A percentile compares a stretch with the other conserved stretches of the same genome.
phyloP scores from a whole-genome alignment of 306 rosid species.

The Trifolium pratense region DNA sequence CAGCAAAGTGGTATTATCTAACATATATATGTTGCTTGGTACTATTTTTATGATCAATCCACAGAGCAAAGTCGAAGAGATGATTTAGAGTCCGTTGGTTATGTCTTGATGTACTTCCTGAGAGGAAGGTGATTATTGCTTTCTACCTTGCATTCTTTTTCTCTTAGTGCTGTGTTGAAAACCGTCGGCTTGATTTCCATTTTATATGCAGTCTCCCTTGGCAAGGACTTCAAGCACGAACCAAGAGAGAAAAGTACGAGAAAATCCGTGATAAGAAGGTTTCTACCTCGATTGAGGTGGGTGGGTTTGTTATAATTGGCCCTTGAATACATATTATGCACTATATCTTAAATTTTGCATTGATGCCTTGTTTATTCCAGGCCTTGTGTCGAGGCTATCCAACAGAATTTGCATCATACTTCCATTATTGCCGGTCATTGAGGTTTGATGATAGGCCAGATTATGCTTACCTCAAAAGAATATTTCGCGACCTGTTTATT shows the following conservation, averaged over 20 bases:
- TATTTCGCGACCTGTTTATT: conserved; percentile 90
- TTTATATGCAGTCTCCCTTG: conserved; percentile 80
- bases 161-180: conserved; percentile 28
- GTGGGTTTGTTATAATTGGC: conserved; percentile 31
- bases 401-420: conserved; percentile 93
- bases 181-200: conserved; percentile 38
- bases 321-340: not conserved
- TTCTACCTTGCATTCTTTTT: conserved; percentile 17
- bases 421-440: conserved; percentile 93
- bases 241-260: conserved; percentile 89
- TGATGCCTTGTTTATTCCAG: conserved; percentile 53
- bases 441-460: conserved; percentile 96
- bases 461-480: conserved; percentile 91
- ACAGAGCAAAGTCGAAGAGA: conserved; percentile 97
- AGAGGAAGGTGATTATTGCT: conserved; percentile 86
- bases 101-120: conserved; percentile 87
- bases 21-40: conserved; percentile 39
- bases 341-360: conserved; percentile 18
- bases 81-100: conserved; percentile 97
- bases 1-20: conserved; percentile 32
- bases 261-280: conserved; percentile 91
- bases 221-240: conserved; percentile 97
- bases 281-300: conserved; percentile 90
- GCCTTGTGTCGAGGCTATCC: conserved; percentile 94
- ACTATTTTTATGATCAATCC: conserved; percentile 44